Base-by-base conservation (phyloP, 108 stramenopile species). In the Discostella pseudostelligera region DNA sequence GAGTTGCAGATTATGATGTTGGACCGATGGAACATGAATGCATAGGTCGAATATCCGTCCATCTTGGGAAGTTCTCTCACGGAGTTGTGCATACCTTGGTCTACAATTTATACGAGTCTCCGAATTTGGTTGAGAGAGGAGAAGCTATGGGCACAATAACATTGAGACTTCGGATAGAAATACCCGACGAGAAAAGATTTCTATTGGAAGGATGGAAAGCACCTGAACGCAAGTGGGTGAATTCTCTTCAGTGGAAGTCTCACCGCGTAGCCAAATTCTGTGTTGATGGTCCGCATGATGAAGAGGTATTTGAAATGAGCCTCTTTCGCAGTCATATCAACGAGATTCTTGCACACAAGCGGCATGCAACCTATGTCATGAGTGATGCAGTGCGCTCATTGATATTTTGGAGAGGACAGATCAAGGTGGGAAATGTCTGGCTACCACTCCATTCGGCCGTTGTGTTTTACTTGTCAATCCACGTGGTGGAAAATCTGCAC, bases 341-440 rank as follows among this genome's bases (percentile, higher is more conserved):
- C 39, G 89, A 90, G 61, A 77, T 90, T 19, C 59, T 87, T 56
- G 79, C 72, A 32, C 80, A 81, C 35, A 86, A 86, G 59, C 39
- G 72, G 21, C 47, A 39, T 14, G 32, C 77, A 10, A 47, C 65
- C 6, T 78, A 78, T 25, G 28, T 45, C 8, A 61, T 84, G 2
- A 48, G 44, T 4, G 80, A 81, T 42, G 57, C 72, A 6, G 16
- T 80, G 16, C 22, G 63, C 43, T 85, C 85, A 8, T 59, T 89
- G n/a, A 61, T 88, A 17, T 84, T 89, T 58, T 90, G 89, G 89
- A 72, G 79, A 46, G 85, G 82, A 36, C 87, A 88, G 59, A 83
- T 92, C 28, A 70, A 87, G 54, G 60, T 85, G 5, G 76, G 59
- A 9, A 53, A 70, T 20, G 49, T 76, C 0, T 74, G 70, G 55